These are phyloP conservation scores for Veloporphyrellus conicus DNA, from an alignment of 1,284 basidiomycete genomes.

Conservation along the genomic window DNA sequence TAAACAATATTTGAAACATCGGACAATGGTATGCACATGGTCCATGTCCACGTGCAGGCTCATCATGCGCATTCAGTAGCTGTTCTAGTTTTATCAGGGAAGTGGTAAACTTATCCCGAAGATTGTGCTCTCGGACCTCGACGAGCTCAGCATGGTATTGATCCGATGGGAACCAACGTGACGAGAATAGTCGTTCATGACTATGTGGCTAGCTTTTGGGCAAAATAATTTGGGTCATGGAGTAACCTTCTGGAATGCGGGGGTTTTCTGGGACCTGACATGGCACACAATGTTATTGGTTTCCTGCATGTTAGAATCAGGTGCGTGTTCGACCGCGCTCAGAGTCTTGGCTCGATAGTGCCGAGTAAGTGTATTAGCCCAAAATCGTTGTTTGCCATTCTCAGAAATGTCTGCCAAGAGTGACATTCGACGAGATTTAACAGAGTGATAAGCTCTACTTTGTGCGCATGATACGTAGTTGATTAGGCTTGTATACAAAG, in stretches of 20 bases:
- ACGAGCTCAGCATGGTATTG: neutral
- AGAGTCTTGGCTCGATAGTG: neutral
- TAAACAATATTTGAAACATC: neutral
- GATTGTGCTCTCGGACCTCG: slow-evolving; percentile 5
- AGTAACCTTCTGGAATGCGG: too few relatives aligned
- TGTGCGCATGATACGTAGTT: slow-evolving; percentile 84
- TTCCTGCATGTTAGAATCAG: neutral
- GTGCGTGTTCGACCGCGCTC: neutral
- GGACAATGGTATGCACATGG: slow-evolving; percentile 1
- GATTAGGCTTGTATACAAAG: slow-evolving; percentile 79
- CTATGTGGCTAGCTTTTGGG: too few relatives aligned
- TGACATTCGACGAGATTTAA: slow-evolving; percentile 10
- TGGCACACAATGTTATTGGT: too few relatives aligned
- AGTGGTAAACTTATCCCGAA: too few relatives aligned
- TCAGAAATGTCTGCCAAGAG: neutral
- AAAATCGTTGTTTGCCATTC: neutral
- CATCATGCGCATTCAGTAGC: neutral
- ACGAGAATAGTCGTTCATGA: neutral
- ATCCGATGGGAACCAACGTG: slow-evolving; percentile 3
- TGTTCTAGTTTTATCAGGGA: neutral
- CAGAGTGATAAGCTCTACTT: slow-evolving; percentile 59
- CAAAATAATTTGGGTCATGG: too few relatives aligned
- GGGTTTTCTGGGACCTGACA: too few relatives aligned
- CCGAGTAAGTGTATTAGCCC: neutral
- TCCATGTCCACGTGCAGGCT: slow-evolving; percentile 1